Conservation (phyloP, 192 early-diverging fungal genomes). For the Backusella liffmaniae region DNA sequence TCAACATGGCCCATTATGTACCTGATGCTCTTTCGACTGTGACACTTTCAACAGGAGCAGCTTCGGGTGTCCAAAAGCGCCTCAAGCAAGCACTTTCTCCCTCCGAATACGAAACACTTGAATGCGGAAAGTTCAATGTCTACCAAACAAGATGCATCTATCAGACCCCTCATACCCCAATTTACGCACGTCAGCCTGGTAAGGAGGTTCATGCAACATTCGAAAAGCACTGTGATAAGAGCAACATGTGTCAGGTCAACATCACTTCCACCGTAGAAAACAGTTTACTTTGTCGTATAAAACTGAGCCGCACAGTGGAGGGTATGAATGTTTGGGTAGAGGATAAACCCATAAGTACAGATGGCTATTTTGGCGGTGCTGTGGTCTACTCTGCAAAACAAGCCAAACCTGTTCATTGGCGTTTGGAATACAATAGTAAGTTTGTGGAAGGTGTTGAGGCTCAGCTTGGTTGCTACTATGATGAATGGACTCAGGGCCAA, state of each 20-base stretch:
- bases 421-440: neutral
- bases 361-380: constrained; percentile 9
- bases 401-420: constrained; percentile 1
- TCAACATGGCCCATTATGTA: constrained; percentile 43
- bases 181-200: neutral
- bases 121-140: neutral
- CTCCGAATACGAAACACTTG: neutral
- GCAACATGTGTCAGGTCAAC: constrained; percentile 20
- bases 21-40: constrained; percentile 31
- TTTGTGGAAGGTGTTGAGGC: constrained; percentile 25
- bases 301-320: constrained; percentile 19
- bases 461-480: constrained; percentile 43
- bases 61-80: constrained; percentile 19
- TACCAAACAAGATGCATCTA: constrained; percentile 15
- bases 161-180: neutral
- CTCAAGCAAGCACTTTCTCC: constrained; percentile 20
- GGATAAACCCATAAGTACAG: neutral
- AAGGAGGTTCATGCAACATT: neutral
- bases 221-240: neutral
- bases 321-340: constrained; percentile 14
- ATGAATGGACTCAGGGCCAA: constrained; percentile 48
- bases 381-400: neutral
- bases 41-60: constrained; percentile 33
- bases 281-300: constrained; percentile 35
- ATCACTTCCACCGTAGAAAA: constrained; percentile 32